Percentiles rank a stretch among this genome's conserved stretches.
phyloP scores from a whole-genome alignment of 352 stramenopile species.

The Pythium sukuiense region DNA sequence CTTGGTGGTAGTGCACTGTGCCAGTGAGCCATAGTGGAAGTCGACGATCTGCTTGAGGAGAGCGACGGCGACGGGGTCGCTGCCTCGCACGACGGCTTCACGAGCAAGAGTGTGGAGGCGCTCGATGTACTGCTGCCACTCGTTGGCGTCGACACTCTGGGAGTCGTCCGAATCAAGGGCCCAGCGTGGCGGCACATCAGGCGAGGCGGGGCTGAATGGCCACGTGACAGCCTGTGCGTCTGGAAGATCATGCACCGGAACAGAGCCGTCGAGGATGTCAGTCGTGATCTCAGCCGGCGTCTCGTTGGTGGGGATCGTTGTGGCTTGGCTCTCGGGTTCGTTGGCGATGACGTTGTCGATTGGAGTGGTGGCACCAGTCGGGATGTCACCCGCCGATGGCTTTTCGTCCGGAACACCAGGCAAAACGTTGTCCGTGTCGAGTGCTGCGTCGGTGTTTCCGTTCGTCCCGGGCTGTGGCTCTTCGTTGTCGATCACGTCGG shows the following conservation, averaged over 20 bases:
- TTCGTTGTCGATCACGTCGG: too few relatives aligned
- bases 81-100: background rate
- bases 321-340: too few relatives aligned
- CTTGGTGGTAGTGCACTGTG: background rate
- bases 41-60: conserved; percentile 9
- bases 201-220: conserved; percentile 7
- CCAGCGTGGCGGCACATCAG: conserved; percentile 10
- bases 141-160: background rate
- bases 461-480: too few relatives aligned
- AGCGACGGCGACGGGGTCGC: background rate
- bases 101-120: conserved; percentile 3
- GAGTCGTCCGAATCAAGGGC: conserved; percentile 13
- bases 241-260: background rate
- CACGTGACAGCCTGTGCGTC: background rate
- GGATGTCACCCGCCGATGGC: too few relatives aligned
- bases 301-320: too few relatives aligned
- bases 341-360: background rate
- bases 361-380: too few relatives aligned
- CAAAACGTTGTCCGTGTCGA: background rate
- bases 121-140: conserved; percentile 15
- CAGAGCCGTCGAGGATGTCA: too few relatives aligned
- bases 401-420: background rate
- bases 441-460: too few relatives aligned
- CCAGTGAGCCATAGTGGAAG: conserved; percentile 18
- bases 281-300: too few relatives aligned